phyloP scores from a whole-genome alignment of 805 yeast genomes.

The Kodamaea kaohsiungensis region DNA sequence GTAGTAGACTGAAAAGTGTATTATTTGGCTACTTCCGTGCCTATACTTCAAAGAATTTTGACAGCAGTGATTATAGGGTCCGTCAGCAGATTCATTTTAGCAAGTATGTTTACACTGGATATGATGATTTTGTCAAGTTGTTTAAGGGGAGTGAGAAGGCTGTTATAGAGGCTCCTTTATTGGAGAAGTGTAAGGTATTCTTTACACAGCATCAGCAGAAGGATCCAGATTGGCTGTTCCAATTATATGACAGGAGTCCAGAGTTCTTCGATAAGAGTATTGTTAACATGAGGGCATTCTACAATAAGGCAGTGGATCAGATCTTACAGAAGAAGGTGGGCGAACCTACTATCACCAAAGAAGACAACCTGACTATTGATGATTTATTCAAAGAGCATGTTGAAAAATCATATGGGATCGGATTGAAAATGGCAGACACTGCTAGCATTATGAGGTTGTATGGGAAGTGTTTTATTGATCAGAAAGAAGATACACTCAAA shows the following conservation, averaged over 20 bases:
- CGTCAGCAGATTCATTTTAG: conserved; percentile 22
- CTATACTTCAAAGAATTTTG: neutral
- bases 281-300: conserved; percentile 20
- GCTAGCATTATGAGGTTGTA: conserved; percentile 29
- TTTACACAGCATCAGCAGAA: conserved; percentile 20
- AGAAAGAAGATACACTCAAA: neutral
- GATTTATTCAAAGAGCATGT: conserved; percentile 17
- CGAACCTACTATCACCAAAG: conserved; percentile 11
- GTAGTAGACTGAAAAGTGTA: neutral
- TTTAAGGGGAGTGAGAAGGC: conserved; percentile 6
- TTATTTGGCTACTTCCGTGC: neutral
- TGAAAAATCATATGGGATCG: conserved; percentile 17
- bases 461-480: conserved; percentile 30
- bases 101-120: conserved; percentile 23
- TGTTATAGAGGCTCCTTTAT: conserved; percentile 14
- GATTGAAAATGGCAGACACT: conserved; percentile 33
- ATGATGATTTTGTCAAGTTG: conserved; percentile 17
- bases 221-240: conserved; percentile 27
- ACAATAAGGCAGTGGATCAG: conserved; percentile 5
- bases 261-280: conserved; percentile 21
- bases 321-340: conserved; percentile 1
- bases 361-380: conserved; percentile 21
- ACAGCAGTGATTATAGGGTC: neutral
- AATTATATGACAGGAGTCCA: conserved; percentile 5
- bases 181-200: conserved; percentile 26